Percentiles rank a stretch among this genome's conserved stretches.
phyloP scores from a whole-genome alignment of 202 grass and related monocot genomes.

The Carex arenaria region DNA sequence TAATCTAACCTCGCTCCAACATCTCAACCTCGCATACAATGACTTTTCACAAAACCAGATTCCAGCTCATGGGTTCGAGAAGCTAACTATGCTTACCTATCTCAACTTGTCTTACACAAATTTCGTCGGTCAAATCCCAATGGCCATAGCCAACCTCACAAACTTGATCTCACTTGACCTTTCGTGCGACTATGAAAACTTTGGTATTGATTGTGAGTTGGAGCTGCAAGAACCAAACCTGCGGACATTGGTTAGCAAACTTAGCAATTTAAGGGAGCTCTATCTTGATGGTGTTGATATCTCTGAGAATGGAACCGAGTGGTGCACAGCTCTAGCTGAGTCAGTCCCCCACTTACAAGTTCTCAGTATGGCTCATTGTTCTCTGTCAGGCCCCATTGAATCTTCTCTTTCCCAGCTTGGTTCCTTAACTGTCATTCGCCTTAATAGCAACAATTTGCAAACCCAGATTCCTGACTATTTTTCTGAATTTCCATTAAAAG shows the following conservation, averaged over 20 bases:
- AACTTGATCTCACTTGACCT: too few species aligned
- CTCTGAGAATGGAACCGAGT: slow-evolving; percentile 21
- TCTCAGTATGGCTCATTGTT: slow-evolving; percentile 29
- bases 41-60: slow-evolving; percentile 13
- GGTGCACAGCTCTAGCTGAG: slow-evolving; percentile 24
- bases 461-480: too few species aligned
- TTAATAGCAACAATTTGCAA: neutral
- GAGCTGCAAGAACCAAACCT: neutral
- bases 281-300: slow-evolving; percentile 26
- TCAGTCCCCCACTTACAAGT: slow-evolving; percentile 24
- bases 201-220: too few species aligned
- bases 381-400: neutral
- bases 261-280: slow-evolving; percentile 36
- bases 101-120: too few species aligned
- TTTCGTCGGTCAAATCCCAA: too few species aligned
- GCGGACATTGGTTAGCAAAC: slow-evolving; percentile 17
- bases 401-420: neutral
- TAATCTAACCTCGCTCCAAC: slow-evolving; percentile 23
- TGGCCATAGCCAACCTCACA: too few species aligned
- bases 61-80: neutral
- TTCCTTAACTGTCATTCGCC: neutral
- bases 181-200: too few species aligned
- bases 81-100: too few species aligned
- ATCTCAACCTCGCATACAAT: slow-evolving; percentile 38
- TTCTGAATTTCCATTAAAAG: too few species aligned